Evolutionary conservation across 139 green algal species (phyloP).

Genomic region (Zygnema cylindricum): DNA sequence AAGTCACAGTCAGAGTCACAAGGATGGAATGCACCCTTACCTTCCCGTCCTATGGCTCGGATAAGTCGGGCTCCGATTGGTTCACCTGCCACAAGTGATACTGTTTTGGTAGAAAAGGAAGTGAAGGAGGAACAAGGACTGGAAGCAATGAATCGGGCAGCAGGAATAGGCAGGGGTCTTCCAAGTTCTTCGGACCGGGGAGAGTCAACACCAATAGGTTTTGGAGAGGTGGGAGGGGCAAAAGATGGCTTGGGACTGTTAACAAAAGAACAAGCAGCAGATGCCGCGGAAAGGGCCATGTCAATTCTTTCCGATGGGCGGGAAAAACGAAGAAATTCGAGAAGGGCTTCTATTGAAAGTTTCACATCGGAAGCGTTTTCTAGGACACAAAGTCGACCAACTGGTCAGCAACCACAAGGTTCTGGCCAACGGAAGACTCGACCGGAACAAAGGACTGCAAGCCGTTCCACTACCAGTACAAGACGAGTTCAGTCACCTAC

Average conservation of each 20-base stretch:
- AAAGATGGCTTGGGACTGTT: neutral
- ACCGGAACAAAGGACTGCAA: neutral
- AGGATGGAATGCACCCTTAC: no score
- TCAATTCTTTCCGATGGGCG: neutral
- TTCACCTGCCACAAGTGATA: neutral
- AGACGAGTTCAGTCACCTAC: neutral
- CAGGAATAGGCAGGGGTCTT: neutral
- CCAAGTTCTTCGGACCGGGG: neutral
- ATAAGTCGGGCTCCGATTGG: neutral
- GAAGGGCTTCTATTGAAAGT: neutral
- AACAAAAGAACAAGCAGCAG: neutral
- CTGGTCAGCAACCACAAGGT: neutral
- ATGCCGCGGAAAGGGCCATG: neutral
- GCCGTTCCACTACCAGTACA: neutral
- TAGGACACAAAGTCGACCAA: neutral
- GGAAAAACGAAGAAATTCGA: neutral
- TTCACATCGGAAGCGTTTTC: neutral
- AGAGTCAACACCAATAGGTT: neutral
- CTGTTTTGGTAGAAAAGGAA: neutral
- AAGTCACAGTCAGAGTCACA: no score
- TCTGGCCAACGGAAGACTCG: neutral
- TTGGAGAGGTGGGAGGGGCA: neutral
- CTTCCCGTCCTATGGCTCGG: no score
- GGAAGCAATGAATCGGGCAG: neutral
- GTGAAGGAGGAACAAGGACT: neutral